Base-by-base conservation (phyloP, 257 asterid genomes). In the Verbascum thapsus region DNA sequence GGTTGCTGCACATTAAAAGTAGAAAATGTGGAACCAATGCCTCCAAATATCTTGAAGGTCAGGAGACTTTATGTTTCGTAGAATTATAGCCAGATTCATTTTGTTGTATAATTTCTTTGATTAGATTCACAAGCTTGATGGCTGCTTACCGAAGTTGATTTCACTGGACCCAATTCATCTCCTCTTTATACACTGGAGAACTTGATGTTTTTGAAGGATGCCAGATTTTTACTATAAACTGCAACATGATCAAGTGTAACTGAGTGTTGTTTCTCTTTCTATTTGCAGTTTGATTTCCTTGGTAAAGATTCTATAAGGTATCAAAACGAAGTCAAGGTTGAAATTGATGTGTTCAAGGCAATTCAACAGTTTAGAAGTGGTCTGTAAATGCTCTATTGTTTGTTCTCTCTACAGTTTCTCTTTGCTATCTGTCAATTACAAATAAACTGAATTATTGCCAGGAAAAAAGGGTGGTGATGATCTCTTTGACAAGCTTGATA, bases 1-100 rank as follows among this genome's bases (percentile, higher is more conserved):
- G 99, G 97, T 76, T 92, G 99, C 84, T 92, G 99, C 91, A 92
- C 99, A 10, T 78, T 92, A 74, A 92, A 92, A 85, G 95, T 92
- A 45, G 96, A 92, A 78, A 88, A 92, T 76, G 97, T 89, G 26
- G 97, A 88, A 64, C 92, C 96, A 61, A 85, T 80, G 44, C 99
- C 97, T 74, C 97, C 99, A 60, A 86, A 84, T 82, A 76, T 60
- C 73, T 71, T 94, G 81, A 83, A 94, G 97, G 99, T 94, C 76
- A 51, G 61, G 72, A 26, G 32, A 26, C 32, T 26, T 26, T 26
- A 39, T 45, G 69, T 59, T 53, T 52, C 41, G 26, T 51, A 38
- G n/a, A 32, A 51, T n/a, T 63, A 12, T 51, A 48, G 32, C 20
- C 39, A 12, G 34, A 45, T 45, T 54, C 47, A 30, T 64, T 52